Percentiles rank a stretch among this genome's conserved stretches.
These are phyloP conservation scores for Thraustochytrium striatum DNA, from an alignment of 352 stramenopile genomes.

Conservation along the genomic window DNA sequence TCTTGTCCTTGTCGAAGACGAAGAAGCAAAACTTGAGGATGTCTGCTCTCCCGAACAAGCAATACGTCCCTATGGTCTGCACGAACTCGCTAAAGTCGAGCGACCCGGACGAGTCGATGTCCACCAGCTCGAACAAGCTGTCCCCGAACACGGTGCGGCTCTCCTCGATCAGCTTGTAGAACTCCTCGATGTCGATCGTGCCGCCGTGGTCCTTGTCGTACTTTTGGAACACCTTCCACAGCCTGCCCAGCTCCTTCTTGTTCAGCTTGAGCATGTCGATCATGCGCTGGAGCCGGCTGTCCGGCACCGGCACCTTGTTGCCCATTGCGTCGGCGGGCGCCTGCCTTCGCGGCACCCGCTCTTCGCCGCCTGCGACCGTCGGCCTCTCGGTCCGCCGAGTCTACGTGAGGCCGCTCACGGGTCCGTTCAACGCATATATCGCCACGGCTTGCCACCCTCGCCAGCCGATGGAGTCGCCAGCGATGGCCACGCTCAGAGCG, in stretches of 20 bases:
- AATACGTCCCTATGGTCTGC: conserved; percentile 47
- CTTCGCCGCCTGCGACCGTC: too few relatives aligned
- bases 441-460: too few relatives aligned
- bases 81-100: conserved; percentile 60
- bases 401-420: too few relatives aligned
- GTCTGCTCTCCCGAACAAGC: conserved; percentile 38
- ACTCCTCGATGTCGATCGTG: conserved; percentile 52
- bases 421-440: too few relatives aligned
- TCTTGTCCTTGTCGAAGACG: conserved; percentile 52
- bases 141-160: conserved; percentile 50
- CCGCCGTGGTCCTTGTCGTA: conserved; percentile 52
- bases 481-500: not conserved
- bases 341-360: not conserved
- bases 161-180: conserved; percentile 52
- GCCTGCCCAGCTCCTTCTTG: conserved; percentile 35
- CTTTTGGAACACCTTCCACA: conserved; percentile 47
- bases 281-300: conserved; percentile 41
- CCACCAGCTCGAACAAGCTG: conserved; percentile 51
- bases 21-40: conserved; percentile 52
- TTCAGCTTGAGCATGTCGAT: conserved; percentile 45
- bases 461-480: not conserved
- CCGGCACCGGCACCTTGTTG: conserved; percentile 40
- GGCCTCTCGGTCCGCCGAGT: too few relatives aligned
- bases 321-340: conserved; percentile 1
- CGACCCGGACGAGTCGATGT: conserved; percentile 54